These are phyloP conservation scores for Saccharomycodes ludwigii DNA, from an alignment of 805 yeast species.

Conservation along the genomic window DNA sequence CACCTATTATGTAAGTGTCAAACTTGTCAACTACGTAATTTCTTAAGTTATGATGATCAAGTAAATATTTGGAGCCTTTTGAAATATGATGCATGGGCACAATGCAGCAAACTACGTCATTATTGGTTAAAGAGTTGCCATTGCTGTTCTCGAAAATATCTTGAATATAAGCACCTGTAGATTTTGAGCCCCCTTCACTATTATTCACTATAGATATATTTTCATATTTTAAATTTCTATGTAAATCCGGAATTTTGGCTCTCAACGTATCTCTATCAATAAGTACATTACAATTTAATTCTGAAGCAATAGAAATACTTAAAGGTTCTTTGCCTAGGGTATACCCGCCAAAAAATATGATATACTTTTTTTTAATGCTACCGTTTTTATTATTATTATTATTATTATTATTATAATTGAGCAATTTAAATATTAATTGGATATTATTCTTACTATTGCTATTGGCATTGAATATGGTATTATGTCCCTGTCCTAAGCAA, in stretches of 20 bases:
- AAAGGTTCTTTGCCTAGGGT: constrained; percentile 86
- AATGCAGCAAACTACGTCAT: constrained; percentile 34
- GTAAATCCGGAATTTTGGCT: not conserved
- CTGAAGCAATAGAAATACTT: constrained; percentile 48
- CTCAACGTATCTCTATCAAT: constrained; percentile 4
- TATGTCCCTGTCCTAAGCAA: no score
- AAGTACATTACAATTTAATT: constrained; percentile 3
- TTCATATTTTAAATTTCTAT: not conserved
- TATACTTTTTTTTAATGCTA: no score
- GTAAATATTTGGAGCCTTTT: no score
- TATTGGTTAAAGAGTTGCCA: constrained; percentile 7
- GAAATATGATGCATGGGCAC: constrained; percentile 35
- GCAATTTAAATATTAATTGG: no score
- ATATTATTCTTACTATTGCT: no score
- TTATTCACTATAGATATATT: no score
- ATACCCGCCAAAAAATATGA: constrained; percentile 75
- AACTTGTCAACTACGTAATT: no score
- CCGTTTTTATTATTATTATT: no score
- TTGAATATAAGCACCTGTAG: not conserved
- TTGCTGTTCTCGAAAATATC: no score
- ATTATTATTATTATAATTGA: no score
- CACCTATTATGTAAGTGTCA: constrained; percentile 61
- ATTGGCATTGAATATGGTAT: no score
- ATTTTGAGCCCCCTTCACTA: not conserved
- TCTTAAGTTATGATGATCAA: no score